Evolutionary conservation across 495 filamentous ascomycete species (phyloP).

Genomic region (Hyaloscypha finlandica): DNA sequence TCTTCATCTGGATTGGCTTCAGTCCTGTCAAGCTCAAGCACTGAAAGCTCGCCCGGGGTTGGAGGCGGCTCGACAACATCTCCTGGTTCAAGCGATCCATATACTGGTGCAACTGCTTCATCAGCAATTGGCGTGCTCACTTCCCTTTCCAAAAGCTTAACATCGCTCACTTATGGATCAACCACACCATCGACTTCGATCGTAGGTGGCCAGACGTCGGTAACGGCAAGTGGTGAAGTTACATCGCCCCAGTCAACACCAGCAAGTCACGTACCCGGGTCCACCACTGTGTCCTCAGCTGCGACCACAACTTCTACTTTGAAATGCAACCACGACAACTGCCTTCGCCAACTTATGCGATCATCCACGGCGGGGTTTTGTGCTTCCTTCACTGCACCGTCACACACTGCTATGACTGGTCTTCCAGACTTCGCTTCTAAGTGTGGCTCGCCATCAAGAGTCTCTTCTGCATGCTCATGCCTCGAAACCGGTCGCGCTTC

Average conservation of each 20-base stretch:
- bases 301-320: not conserved
- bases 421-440: conserved; percentile 23
- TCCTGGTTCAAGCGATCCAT: too few species aligned
- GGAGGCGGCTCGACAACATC: not conserved
- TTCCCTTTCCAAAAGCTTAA: not conserved
- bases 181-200: not conserved
- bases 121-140: conserved; percentile 1
- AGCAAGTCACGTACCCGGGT: too few species aligned
- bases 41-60: not conserved
- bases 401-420: conserved; percentile 17
- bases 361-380: conserved; percentile 24
- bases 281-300: not conserved
- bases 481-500: not conserved
- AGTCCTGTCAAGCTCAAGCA: not conserved
- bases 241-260: too few species aligned
- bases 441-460: conserved; percentile 16
- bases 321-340: conserved; percentile 21
- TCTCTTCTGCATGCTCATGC: conserved; percentile 30
- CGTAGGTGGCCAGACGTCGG: too few species aligned
- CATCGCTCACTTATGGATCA: not conserved
- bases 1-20: too few species aligned
- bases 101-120: not conserved
- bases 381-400: conserved; percentile 21
- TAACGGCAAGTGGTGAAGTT: too few species aligned
- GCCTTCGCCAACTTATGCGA: conserved; percentile 20